A percentile compares a stretch with the other conserved stretches of the same genome.
Conservation (phyloP, 495 filamentous ascomycete species). For the Neurospora sp. region DNA sequence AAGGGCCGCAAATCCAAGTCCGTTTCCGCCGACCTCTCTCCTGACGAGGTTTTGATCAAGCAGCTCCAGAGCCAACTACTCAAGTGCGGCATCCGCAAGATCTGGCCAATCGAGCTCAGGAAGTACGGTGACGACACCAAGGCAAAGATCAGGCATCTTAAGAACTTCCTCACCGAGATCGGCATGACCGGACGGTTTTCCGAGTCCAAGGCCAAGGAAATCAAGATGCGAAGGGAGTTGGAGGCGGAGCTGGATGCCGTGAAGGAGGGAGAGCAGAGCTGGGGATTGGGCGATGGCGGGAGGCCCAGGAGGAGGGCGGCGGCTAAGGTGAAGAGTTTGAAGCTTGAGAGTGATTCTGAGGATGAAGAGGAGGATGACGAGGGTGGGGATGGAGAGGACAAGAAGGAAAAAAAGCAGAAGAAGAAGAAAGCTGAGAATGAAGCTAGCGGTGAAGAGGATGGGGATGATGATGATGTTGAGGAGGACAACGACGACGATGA, state of each 20-base stretch:
- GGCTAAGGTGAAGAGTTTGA: slow-evolving; percentile 16
- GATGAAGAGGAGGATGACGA: slow-evolving; percentile 37
- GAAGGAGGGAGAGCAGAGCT: slow-evolving; percentile 63
- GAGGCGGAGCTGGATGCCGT: slow-evolving; percentile 72
- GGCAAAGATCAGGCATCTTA: slow-evolving; percentile 77
- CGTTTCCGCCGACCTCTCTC: slow-evolving; percentile 39
- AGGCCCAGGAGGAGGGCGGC: slow-evolving; percentile 23
- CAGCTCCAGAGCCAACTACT: slow-evolving; percentile 77
- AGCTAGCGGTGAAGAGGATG: slow-evolving; percentile 32
- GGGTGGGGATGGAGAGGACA: slow-evolving; percentile 15
- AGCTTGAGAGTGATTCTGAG: slow-evolving; percentile 17
- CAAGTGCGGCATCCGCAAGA: slow-evolving; percentile 89
- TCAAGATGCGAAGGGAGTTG: slow-evolving; percentile 76
- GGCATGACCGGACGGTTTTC: slow-evolving; percentile 88
- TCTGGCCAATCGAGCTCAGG: slow-evolving; percentile 80
- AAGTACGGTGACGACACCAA: slow-evolving; percentile 54
- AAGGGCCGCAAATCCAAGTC: slow-evolving; percentile 16
- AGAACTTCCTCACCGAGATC: slow-evolving; percentile 59
- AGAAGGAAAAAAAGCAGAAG: slow-evolving; percentile 14
- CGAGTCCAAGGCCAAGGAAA: slow-evolving; percentile 68
- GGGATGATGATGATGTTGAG: slow-evolving; percentile 30
- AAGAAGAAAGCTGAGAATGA: slow-evolving; percentile 9
- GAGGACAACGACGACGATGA: slow-evolving; percentile 40
- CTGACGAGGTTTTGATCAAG: slow-evolving; percentile 76
- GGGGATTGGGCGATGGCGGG: slow-evolving; percentile 47